These are phyloP conservation scores for Selaginella moellendorffii DNA, from an alignment of 75 land plant genomes.

Conservation along the genomic window DNA sequence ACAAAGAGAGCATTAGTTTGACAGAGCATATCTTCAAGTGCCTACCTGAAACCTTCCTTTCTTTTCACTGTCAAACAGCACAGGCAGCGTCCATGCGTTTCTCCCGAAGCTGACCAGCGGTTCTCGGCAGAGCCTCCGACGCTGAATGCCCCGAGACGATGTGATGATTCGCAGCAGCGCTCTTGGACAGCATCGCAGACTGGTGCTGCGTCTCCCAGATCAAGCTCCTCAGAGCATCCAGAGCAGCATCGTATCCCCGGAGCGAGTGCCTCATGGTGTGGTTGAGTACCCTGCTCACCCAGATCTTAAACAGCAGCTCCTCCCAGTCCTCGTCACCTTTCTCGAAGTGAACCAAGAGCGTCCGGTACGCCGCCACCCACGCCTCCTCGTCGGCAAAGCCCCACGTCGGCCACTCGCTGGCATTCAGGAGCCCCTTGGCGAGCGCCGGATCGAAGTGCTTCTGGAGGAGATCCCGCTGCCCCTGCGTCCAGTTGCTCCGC, in stretches of 20 bases:
- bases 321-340: conserved; percentile 21
- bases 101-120: too few relatives aligned
- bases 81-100: neutral
- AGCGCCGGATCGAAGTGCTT: conserved; percentile 20
- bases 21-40: too few relatives aligned
- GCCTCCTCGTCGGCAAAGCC: conserved; percentile 17
- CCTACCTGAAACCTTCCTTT: too few relatives aligned
- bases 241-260: conserved; percentile 16
- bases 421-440: conserved; percentile 15
- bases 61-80: neutral
- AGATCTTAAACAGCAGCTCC: conserved; percentile 19
- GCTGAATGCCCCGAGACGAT: neutral
- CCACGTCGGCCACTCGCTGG: conserved; percentile 17
- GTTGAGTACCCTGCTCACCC: conserved; percentile 14
- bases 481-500: conserved; percentile 12
- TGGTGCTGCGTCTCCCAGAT: conserved; percentile 14
- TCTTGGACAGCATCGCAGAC: conserved; percentile 4
- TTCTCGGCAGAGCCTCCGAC: neutral
- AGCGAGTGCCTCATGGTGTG: conserved; percentile 13
- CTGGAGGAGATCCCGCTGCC: conserved; percentile 16
- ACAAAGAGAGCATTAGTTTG: too few relatives aligned
- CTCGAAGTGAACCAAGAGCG: conserved; percentile 15
- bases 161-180: neutral
- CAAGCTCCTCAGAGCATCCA: conserved; percentile 5
- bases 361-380: conserved; percentile 11